A percentile compares a stretch with the other conserved stretches of the same genome.
Conservation (phyloP, 345 rosid species). For the Bruguiera sexangula region DNA sequence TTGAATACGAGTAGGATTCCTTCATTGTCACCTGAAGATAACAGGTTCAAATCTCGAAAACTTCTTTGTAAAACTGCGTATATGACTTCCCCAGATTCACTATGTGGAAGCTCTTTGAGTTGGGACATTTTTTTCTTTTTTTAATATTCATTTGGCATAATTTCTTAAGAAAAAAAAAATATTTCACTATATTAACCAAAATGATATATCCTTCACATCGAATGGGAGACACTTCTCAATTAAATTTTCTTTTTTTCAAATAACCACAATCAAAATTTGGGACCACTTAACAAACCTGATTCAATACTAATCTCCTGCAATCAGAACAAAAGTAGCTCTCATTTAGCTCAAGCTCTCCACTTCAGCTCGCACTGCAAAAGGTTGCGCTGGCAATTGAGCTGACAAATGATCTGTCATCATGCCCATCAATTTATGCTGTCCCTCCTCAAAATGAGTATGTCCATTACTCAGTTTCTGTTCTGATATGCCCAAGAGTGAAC, state of each 20-base stretch:
- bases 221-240: constrained; percentile 5
- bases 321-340: not conserved
- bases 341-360: constrained; percentile 42
- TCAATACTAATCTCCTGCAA: not conserved
- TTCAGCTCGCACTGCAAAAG: constrained; percentile 49
- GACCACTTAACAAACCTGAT: constrained; percentile 5
- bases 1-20: too few relatives aligned
- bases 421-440: constrained; percentile 43
- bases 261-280: not conserved
- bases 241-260: constrained; percentile 3
- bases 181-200: constrained; percentile 7
- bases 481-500: constrained; percentile 35
- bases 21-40: too few relatives aligned
- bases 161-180: not conserved
- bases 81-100: too few relatives aligned
- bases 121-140: not conserved
- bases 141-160: constrained; percentile 10
- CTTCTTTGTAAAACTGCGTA: too few relatives aligned
- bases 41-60: too few relatives aligned
- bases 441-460: constrained; percentile 36
- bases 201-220: constrained; percentile 12
- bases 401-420: constrained; percentile 34
- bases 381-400: constrained; percentile 39
- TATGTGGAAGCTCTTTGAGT: too few relatives aligned
- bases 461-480: constrained; percentile 39